Evolutionary conservation across 202 grass and related monocot genomes (phyloP).

Genomic region (Schoenoplectus triqueter): DNA sequence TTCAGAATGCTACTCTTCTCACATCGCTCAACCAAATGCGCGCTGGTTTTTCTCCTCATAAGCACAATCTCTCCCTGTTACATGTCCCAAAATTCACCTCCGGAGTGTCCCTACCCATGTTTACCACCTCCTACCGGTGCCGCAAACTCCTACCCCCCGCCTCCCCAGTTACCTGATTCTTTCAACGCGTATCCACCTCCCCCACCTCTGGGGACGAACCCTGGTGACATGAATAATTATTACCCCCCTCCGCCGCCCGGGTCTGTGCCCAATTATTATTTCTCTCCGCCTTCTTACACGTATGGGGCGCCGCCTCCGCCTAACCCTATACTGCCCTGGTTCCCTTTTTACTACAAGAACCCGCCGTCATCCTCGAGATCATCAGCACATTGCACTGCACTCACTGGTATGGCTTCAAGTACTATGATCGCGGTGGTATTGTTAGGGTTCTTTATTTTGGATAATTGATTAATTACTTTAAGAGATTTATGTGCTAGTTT

Average conservation of each 20-base stretch:
- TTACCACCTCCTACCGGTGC: conserved; percentile 56
- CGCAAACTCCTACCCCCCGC: conserved; percentile 61
- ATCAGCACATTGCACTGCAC: neutral
- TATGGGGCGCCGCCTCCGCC: conserved; percentile 67
- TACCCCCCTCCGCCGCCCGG: conserved; percentile 55
- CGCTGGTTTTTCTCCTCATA: conserved; percentile 1
- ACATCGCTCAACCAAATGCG: neutral
- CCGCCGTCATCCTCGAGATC: conserved; percentile 49
- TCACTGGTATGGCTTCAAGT: neutral
- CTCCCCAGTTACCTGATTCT: conserved; percentile 32
- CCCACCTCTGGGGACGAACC: conserved; percentile 18
- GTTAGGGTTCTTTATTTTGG: conserved; percentile 2
- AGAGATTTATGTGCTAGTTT: neutral
- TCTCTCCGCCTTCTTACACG: conserved; percentile 44
- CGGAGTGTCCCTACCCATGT: conserved; percentile 77
- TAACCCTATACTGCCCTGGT: conserved; percentile 77
- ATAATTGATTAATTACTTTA: neutral
- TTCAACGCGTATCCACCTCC: conserved; percentile 47
- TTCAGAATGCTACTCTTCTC: conserved; percentile 19
- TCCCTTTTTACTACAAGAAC: conserved; percentile 82
- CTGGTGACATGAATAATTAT: conserved; percentile 34
- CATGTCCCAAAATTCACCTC: conserved; percentile 26
- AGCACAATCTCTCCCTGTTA: neutral
- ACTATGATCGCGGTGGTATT: neutral
- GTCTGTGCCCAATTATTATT: conserved; percentile 44